Percentiles rank a stretch among this genome's conserved stretches.
Evolutionary conservation across 345 rosid species (phyloP).

Genomic region (Rhizophora apiculata): DNA sequence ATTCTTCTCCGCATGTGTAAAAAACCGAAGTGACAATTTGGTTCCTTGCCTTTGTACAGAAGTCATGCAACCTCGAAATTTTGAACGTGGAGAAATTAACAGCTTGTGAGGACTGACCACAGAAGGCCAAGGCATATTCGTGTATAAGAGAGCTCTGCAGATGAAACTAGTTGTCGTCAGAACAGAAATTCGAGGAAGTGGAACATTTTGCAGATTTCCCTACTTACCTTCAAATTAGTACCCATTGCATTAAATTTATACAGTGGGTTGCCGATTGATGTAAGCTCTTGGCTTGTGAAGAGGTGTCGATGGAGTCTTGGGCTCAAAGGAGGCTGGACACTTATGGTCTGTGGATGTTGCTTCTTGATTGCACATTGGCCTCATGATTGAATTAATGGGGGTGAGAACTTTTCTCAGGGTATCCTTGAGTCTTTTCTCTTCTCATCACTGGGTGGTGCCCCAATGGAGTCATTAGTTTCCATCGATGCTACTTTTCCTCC

Average conservation of each 20-base stretch:
- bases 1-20: slow-evolving; percentile 58
- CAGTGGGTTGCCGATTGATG: slow-evolving; percentile 40
- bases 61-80: background rate
- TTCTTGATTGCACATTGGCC: slow-evolving; percentile 23
- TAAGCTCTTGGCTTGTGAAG: slow-evolving; percentile 24
- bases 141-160: slow-evolving; percentile 54
- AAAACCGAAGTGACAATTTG: slow-evolving; percentile 11
- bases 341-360: slow-evolving; percentile 8
- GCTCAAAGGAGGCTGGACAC: slow-evolving; percentile 24
- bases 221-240: slow-evolving; percentile 53
- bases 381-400: slow-evolving; percentile 43
- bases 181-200: background rate
- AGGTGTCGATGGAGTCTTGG: slow-evolving; percentile 52
- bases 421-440: slow-evolving; percentile 26
- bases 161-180: slow-evolving; percentile 12
- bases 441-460: slow-evolving; percentile 25
- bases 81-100: background rate
- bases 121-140: slow-evolving; percentile 60
- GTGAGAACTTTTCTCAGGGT: slow-evolving; percentile 61
- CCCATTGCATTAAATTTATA: slow-evolving; percentile 51
- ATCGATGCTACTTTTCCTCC: slow-evolving; percentile 14
- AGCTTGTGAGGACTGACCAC: slow-evolving; percentile 37
- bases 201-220: background rate
- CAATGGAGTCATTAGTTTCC: slow-evolving; percentile 4
- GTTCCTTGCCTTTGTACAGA: slow-evolving; percentile 8